Conservation (phyloP, 768 basidiomycete genomes). For the Mycena pura region DNA sequence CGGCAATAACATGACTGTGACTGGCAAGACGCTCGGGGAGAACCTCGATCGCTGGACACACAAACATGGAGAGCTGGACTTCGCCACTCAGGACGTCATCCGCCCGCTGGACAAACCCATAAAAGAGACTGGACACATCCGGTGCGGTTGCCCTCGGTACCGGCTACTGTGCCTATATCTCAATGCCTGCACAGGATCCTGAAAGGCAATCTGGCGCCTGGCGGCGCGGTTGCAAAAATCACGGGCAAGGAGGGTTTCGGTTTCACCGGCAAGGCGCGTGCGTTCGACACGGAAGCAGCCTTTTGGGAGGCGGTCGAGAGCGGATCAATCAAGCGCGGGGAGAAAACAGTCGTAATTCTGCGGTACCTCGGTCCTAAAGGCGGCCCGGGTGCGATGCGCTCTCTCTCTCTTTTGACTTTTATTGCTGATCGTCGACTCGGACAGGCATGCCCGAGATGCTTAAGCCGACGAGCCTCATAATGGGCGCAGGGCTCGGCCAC, state of each 20-base stretch:
- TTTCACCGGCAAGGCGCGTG: conserved; percentile 91
- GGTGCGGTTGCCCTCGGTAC: conserved; percentile 50
- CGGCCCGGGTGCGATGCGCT: conserved; percentile 80
- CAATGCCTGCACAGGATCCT: conserved; percentile 65
- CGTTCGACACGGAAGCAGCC: conserved; percentile 90
- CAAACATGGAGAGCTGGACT: conserved; percentile 77
- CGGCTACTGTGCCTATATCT: background rate
- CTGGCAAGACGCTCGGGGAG: conserved; percentile 88
- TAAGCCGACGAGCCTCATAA: conserved; percentile 96
- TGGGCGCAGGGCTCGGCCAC: conserved; percentile 95
- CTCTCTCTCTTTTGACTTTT: conserved; percentile 12
- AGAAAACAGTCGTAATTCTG: conserved; percentile 95
- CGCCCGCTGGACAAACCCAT: conserved; percentile 87
- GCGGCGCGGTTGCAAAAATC: conserved; percentile 96
- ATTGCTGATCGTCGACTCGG: conserved; percentile 23
- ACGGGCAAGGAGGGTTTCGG: conserved; percentile 93
- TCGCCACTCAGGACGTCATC: conserved; percentile 79
- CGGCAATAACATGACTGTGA: conserved; percentile 90
- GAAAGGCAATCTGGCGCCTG: conserved; percentile 90
- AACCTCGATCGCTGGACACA: conserved; percentile 91
- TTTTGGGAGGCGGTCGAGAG: conserved; percentile 89
- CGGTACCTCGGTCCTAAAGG: conserved; percentile 97
- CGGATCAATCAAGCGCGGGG: conserved; percentile 89
- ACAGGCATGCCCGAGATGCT: conserved; percentile 99
- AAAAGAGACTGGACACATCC: conserved; percentile 88